phyloP scores from a whole-genome alignment of 1,284 basidiomycete genomes.

The Wolfiporia cocos region DNA sequence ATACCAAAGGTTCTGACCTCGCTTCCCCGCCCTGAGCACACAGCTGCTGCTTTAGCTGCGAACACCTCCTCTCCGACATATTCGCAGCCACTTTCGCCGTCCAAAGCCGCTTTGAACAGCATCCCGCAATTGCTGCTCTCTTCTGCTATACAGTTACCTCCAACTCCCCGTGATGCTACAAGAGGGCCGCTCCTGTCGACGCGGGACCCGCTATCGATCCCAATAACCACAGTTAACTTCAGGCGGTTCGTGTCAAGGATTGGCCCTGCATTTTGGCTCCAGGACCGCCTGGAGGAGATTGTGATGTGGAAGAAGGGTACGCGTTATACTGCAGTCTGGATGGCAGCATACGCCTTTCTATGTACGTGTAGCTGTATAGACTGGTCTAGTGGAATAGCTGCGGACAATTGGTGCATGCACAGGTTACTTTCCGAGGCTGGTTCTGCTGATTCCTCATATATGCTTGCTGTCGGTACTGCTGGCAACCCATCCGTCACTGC shows the following conservation, averaged over 20 bases:
- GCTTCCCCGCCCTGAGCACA: slow-evolving; percentile 34
- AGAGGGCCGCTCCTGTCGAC: slow-evolving; percentile 36
- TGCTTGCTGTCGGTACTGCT: slow-evolving; percentile 51
- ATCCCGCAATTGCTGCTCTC: slow-evolving; percentile 28
- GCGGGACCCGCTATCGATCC: slow-evolving; percentile 63
- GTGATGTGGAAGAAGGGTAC: slow-evolving; percentile 67
- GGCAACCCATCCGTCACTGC: slow-evolving; percentile 41
- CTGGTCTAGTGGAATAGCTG: background rate
- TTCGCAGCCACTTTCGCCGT: slow-evolving; percentile 18
- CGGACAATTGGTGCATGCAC: background rate
- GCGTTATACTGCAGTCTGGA: slow-evolving; percentile 61
- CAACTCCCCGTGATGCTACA: slow-evolving; percentile 19
- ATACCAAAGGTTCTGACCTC: slow-evolving; percentile 37
- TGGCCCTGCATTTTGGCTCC: slow-evolving; percentile 72
- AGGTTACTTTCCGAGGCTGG: slow-evolving; percentile 65
- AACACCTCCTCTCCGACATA: slow-evolving; percentile 21
- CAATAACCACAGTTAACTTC: slow-evolving; percentile 68
- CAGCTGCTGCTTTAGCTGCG: slow-evolving; percentile 4
- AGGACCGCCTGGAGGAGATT: slow-evolving; percentile 71
- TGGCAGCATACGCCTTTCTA: slow-evolving; percentile 60
- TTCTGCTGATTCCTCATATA: slow-evolving; percentile 59
- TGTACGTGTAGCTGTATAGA: slow-evolving; percentile 40
- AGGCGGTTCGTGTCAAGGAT: slow-evolving; percentile 61
- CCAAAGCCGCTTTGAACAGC: slow-evolving; percentile 19
- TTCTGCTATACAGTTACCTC: slow-evolving; percentile 26